Evolutionary conservation across 352 stramenopile genomes (phyloP).

Genomic region (Phytophthora citricola): DNA sequence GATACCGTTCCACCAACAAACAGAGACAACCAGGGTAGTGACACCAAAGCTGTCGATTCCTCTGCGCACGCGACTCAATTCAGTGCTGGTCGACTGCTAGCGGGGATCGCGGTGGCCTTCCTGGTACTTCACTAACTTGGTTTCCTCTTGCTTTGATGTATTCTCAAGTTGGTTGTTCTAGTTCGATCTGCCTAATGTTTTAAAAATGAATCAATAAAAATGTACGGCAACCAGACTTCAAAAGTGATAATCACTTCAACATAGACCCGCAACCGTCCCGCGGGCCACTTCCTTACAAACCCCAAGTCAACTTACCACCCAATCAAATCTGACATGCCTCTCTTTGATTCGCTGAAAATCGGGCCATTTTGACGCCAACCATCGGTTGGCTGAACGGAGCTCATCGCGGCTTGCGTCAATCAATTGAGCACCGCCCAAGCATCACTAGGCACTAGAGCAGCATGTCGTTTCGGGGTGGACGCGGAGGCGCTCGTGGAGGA

Average conservation of each 20-base stretch:
- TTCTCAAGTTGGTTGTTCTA: too few species aligned
- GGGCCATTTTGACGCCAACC: conserved; percentile 26
- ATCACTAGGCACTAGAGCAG: conserved; percentile 12
- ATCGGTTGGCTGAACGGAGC: conserved; percentile 39
- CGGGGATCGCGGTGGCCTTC: too few species aligned
- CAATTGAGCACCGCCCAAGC: conserved; percentile 13
- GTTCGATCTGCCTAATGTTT: too few species aligned
- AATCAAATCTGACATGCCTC: background rate
- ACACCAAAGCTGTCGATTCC: too few species aligned
- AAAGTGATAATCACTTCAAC: conserved; percentile 8
- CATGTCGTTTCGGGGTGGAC: conserved; percentile 71
- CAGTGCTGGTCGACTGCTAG: too few species aligned
- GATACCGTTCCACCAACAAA: too few species aligned
- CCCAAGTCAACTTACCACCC: conserved; percentile 2
- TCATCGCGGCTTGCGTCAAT: conserved; percentile 9
- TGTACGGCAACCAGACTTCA: too few species aligned
- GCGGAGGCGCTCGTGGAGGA: conserved; percentile 55
- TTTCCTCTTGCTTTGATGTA: too few species aligned
- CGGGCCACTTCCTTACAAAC: background rate
- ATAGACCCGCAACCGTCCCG: conserved; percentile 2
- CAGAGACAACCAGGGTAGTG: too few species aligned
- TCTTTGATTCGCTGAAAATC: conserved; percentile 21
- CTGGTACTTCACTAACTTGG: too few species aligned
- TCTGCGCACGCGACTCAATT: too few species aligned
- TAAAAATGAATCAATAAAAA: too few species aligned